Evolutionary conservation across 2,329 filamentous ascomycete species (phyloP).

Genomic region (Fusarium avenaceum): DNA sequence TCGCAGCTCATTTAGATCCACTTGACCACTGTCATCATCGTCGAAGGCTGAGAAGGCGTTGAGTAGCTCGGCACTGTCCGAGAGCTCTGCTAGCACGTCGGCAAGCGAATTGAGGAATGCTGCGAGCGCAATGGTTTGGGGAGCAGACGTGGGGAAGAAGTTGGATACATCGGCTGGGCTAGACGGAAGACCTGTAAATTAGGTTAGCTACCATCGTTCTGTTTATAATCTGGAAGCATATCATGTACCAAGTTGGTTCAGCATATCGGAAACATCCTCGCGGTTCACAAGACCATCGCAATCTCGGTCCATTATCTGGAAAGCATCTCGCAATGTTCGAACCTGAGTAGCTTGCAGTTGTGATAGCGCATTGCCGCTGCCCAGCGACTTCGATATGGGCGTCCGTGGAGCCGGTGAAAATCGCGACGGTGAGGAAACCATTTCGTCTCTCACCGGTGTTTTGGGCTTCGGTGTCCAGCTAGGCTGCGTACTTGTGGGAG

Average conservation of each 20-base stretch:
- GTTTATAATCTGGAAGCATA: background rate
- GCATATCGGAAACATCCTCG: slow-evolving; percentile 88
- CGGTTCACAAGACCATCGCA: slow-evolving; percentile 86
- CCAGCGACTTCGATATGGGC: slow-evolving; percentile 54
- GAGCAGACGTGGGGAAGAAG: slow-evolving; percentile 83
- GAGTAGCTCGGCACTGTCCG: slow-evolving; percentile 81
- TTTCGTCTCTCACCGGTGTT: slow-evolving; percentile 41
- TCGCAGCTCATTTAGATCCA: slow-evolving; percentile 84
- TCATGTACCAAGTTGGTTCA: slow-evolving; percentile 80
- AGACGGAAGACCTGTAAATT: slow-evolving; percentile 76
- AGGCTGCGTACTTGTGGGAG: slow-evolving; percentile 51
- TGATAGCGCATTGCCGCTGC: slow-evolving; percentile 70
- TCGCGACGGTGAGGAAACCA: slow-evolving; percentile 49
- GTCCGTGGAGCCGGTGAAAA: slow-evolving; percentile 52
- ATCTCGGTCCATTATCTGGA: slow-evolving; percentile 91
- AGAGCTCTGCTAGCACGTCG: slow-evolving; percentile 78
- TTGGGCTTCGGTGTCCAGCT: slow-evolving; percentile 57
- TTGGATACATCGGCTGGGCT: slow-evolving; percentile 77
- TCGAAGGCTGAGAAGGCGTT: slow-evolving; percentile 97
- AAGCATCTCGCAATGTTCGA: slow-evolving; percentile 89
- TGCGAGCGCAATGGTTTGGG: slow-evolving; percentile 84
- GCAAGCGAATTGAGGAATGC: slow-evolving; percentile 88
- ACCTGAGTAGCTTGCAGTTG: slow-evolving; percentile 86
- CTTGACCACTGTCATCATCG: slow-evolving; percentile 92
- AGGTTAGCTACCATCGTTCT: slow-evolving; percentile 14